A percentile compares a stretch with the other conserved stretches of the same genome.
phyloP scores from a whole-genome alignment of 768 basidiomycete species.

The Russula dissimulans region DNA sequence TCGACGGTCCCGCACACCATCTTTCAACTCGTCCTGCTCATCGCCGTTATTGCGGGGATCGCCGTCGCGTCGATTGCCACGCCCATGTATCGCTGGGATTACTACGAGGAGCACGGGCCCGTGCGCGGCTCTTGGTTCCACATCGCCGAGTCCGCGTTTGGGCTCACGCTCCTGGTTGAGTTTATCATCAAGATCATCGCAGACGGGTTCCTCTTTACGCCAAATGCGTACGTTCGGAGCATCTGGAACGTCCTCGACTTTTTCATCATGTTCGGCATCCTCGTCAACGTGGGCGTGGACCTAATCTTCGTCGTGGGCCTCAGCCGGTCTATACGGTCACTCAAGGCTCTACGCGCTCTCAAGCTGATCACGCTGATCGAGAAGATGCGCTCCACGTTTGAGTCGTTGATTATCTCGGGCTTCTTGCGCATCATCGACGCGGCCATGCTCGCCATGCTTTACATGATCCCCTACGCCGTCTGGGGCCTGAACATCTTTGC shows the following conservation, averaged over 20 bases:
- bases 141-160: slow-evolving; percentile 65
- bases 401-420: slow-evolving; percentile 80
- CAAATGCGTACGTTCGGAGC: slow-evolving; percentile 84
- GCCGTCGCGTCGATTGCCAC: slow-evolving; percentile 77
- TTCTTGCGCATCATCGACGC: slow-evolving; percentile 81
- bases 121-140: slow-evolving; percentile 81
- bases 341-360: slow-evolving; percentile 84
- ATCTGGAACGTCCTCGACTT: slow-evolving; percentile 93
- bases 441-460: slow-evolving; percentile 78
- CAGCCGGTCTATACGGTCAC: slow-evolving; percentile 69
- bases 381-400: slow-evolving; percentile 79
- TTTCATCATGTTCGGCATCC: slow-evolving; percentile 66
- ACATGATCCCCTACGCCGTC: slow-evolving; percentile 87
- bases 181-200: slow-evolving; percentile 87
- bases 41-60: slow-evolving; percentile 73
- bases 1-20: slow-evolving; percentile 55
- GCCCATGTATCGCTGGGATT: slow-evolving; percentile 71
- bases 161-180: slow-evolving; percentile 63
- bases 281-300: slow-evolving; percentile 64
- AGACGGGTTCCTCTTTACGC: slow-evolving; percentile 85
- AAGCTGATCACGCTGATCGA: slow-evolving; percentile 85
- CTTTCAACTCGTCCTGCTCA: slow-evolving; percentile 66
- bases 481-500: slow-evolving; percentile 93
- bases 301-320: slow-evolving; percentile 71
- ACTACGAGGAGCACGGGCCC: slow-evolving; percentile 49